A percentile compares a stretch with the other conserved stretches of the same genome.
Conservation (phyloP, 805 yeast species). For the Nakazawaea siamensis region DNA sequence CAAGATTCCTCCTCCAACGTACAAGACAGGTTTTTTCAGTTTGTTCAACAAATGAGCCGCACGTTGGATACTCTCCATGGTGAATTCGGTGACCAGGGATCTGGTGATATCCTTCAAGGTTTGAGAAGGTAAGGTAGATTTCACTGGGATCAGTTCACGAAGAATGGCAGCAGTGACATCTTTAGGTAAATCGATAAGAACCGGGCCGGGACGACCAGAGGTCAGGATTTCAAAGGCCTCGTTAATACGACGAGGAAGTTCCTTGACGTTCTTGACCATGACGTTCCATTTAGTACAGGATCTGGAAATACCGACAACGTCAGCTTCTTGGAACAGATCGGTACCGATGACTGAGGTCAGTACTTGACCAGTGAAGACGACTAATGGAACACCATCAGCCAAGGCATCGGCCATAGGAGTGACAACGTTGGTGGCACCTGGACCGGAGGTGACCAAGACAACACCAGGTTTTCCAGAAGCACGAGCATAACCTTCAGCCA, state of each 20-base stretch:
- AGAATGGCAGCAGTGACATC: slow-evolving; percentile 93
- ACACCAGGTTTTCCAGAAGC: slow-evolving; percentile 96
- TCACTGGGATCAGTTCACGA: slow-evolving; percentile 76
- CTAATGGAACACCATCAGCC: slow-evolving; percentile 95
- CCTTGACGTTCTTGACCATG: slow-evolving; percentile 93
- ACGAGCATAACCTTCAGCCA: slow-evolving; percentile 99
- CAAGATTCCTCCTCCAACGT: slow-evolving; percentile 88
- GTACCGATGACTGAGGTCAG: slow-evolving; percentile 95
- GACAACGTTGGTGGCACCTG: slow-evolving; percentile 96
- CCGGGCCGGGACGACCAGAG: slow-evolving; percentile 97
- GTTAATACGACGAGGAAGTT: slow-evolving; percentile 89
- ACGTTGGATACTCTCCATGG: slow-evolving; percentile 62
- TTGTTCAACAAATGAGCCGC: slow-evolving; percentile 72
- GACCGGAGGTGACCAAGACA: slow-evolving; percentile 97
- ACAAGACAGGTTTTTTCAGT: slow-evolving; percentile 83
- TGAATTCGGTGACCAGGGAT: slow-evolving; percentile 64
- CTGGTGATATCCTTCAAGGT: slow-evolving; percentile 66
- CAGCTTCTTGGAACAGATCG: slow-evolving; percentile 99
- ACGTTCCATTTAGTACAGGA: slow-evolving; percentile 99
- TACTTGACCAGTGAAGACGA: slow-evolving; percentile 96
- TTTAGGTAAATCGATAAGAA: slow-evolving; percentile 93
- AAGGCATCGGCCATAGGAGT: slow-evolving; percentile 99
- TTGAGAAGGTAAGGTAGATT: slow-evolving; percentile 66
- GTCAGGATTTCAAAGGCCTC: slow-evolving; percentile 98
- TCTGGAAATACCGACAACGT: slow-evolving; percentile 92